Base-by-base conservation (phyloP, 306 rosid genomes). In the Acacia melanoxylon region DNA sequence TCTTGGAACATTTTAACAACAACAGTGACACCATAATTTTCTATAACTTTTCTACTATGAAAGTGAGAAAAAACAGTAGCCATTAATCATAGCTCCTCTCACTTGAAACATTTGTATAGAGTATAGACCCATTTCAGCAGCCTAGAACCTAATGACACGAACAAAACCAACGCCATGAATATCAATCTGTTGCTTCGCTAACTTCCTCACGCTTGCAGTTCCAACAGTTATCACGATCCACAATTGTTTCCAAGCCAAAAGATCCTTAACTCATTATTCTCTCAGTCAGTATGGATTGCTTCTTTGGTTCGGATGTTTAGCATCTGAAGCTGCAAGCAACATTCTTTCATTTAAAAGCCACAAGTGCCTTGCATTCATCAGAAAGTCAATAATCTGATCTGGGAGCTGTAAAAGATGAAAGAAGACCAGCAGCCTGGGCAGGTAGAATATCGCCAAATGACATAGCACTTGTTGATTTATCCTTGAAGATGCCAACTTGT, bases 401-500 rank as follows among this genome's bases (percentile, higher is more conserved):
- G 78, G 99, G 94, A 61, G 99, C 92, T 75, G 97, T 91, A 81
- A 95, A 91, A 70, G 99, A 95, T 27, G 98, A 93, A 67, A 95
- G 96, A 80, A 95, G 98, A 88, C 98, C 99, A 59, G 99, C 99
- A 82, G 99, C 99, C 46, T 92, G 99, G 81, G 96, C 93, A 68
- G 99, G 98, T 77, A 95, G 76, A 84, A 95, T 93, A 81, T 95
- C 99, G 56, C 99, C 98, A 87, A 95, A 93, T 37, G 98, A 95
- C 96, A 95, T 93, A 41, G 99, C 95, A 1, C 92, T 91, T 3
- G 94, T 93, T 74, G 98, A 92, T 92, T 95, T 89, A 80, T 95
- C 99, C 89, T 95, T 95, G 73, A 95, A 93, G 81, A 95, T 92
- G 84, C 98, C 98, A 44, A 94, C 98, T 87, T 94, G 99, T 63